phyloP scores from a whole-genome alignment of 2,329 filamentous ascomycete species.

The Xylaria sp. region DNA sequence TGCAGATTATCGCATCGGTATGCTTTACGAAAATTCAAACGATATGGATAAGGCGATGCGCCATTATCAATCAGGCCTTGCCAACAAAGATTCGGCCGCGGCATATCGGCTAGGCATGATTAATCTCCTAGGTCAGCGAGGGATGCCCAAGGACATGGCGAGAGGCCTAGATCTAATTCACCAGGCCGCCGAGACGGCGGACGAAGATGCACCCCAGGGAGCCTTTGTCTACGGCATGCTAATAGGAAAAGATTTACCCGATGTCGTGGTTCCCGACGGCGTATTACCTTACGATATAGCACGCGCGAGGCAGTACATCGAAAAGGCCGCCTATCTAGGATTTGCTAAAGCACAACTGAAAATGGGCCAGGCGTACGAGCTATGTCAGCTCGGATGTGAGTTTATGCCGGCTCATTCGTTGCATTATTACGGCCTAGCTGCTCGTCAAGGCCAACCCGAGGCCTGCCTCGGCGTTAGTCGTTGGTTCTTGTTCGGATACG shows the following conservation, averaged over 20 bases:
- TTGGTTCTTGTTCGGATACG: conserved; percentile 97
- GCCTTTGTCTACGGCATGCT: conserved; percentile 97
- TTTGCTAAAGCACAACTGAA: conserved; percentile 97
- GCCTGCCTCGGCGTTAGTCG: conserved; percentile 96
- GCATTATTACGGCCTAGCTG: conserved; percentile 93
- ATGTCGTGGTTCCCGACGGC: conserved; percentile 77
- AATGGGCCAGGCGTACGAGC: conserved; percentile 94
- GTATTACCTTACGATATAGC: conserved; percentile 74
- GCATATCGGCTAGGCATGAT: conserved; percentile 93
- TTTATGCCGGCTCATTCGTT: conserved; percentile 92
- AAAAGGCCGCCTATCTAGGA: conserved; percentile 93
- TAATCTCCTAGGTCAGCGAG: conserved; percentile 91
- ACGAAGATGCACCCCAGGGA: conserved; percentile 96
- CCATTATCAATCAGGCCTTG: conserved; percentile 85
- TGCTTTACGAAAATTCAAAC: conserved; percentile 96
- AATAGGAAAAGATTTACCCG: conserved; percentile 86
- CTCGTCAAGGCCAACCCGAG: conserved; percentile 89
- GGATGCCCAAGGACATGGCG: conserved; percentile 80
- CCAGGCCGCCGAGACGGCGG: conserved; percentile 81
- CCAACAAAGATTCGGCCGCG: conserved; percentile 84
- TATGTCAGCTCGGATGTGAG: conserved; percentile 91
- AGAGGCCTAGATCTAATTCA: conserved; percentile 82
- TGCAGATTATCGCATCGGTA: conserved; percentile 95
- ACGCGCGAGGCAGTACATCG: conserved; percentile 83
- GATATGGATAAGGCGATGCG: conserved; percentile 89